Base-by-base conservation (phyloP, 805 yeast species). In the Barnettozyma populi region DNA sequence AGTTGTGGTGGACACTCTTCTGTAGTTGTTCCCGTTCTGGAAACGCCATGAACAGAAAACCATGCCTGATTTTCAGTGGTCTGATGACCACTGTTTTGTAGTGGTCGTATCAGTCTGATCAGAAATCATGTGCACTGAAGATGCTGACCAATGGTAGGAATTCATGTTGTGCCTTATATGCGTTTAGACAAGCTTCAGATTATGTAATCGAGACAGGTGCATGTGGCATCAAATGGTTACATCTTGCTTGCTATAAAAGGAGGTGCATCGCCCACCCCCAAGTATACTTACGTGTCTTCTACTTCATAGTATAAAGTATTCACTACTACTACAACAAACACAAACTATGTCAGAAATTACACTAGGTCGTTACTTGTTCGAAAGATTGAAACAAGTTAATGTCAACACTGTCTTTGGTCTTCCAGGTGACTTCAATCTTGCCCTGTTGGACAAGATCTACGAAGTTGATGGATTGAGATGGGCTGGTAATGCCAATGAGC, bases 401-500 rank as follows among this genome's bases (percentile, higher is more conserved):
- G 81, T 84, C 54, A 74, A 78, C 57, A 82, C 90, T 59, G 73
- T 85, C 62, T 85, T 84, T 61, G 92, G 92, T 61, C 77, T 85
- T 47, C 92, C 92, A 51, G 90, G 90, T 60, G 92, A 85, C 68
- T 84, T 84, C 78, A 85, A 84, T 74, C 73, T 83, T 64, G 70
- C 86, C 18, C 69, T 85, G 45, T 70, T 85, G 52, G 90, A 85
- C 63, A 80, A 84, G 63, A 74, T 85, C 60, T 81, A 84, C 65
- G 86, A 82, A 60, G 87, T 84, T 44, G 80, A 78, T 32, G 87
- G 86, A 40, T 63, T 87, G 68, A 77, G 85, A 72, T 87, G 95
- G 96, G 90, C 87, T 44, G 96, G 95, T 61, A 86, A 87, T 67
- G 86, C 94, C 64, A 87, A 88, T 69, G 95, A 87, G 72, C 76